Evolutionary conservation across 345 rosid species (phyloP).

Genomic region (Mercurialis annua): DNA sequence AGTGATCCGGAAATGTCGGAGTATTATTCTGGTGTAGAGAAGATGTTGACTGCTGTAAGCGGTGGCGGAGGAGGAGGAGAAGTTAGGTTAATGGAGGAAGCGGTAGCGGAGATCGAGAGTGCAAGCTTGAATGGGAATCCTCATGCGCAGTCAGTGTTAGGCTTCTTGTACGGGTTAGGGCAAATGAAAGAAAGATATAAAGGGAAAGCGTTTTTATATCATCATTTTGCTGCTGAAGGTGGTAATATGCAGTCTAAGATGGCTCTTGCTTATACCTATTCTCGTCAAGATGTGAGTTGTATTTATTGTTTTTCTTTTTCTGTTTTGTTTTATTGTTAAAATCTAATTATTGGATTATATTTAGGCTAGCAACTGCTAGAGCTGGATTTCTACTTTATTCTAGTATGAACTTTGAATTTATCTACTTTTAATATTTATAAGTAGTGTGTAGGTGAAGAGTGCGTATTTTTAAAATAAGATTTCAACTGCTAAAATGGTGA

Average conservation of each 20-base stretch:
- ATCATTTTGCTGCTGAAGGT: slow-evolving; percentile 64
- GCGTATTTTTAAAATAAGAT: no score
- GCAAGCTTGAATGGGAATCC: slow-evolving; percentile 60
- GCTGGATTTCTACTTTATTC: no score
- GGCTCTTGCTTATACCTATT: slow-evolving; percentile 83
- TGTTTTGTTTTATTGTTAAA: neutral
- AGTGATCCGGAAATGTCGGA: slow-evolving; percentile 27
- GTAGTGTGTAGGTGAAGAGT: no score
- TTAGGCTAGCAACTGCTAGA: no score
- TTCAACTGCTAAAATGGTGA: no score
- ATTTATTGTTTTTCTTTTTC: neutral
- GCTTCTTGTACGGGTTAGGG: slow-evolving; percentile 67
- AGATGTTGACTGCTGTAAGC: slow-evolving; percentile 52
- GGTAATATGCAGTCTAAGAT: slow-evolving; percentile 90
- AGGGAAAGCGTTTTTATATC: slow-evolving; percentile 74
- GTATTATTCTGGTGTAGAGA: slow-evolving; percentile 53
- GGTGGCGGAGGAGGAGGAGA: slow-evolving; percentile 59
- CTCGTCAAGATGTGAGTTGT: slow-evolving; percentile 79
- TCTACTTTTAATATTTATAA: no score
- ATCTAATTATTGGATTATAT: no score
- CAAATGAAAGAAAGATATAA: slow-evolving; percentile 65
- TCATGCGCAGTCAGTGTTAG: slow-evolving; percentile 71
- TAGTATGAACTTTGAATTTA: no score
- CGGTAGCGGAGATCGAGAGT: slow-evolving; percentile 56
- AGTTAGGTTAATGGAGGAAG: slow-evolving; percentile 61